phyloP scores from a whole-genome alignment of 768 basidiomycete species.

The Mycena belliarum region DNA sequence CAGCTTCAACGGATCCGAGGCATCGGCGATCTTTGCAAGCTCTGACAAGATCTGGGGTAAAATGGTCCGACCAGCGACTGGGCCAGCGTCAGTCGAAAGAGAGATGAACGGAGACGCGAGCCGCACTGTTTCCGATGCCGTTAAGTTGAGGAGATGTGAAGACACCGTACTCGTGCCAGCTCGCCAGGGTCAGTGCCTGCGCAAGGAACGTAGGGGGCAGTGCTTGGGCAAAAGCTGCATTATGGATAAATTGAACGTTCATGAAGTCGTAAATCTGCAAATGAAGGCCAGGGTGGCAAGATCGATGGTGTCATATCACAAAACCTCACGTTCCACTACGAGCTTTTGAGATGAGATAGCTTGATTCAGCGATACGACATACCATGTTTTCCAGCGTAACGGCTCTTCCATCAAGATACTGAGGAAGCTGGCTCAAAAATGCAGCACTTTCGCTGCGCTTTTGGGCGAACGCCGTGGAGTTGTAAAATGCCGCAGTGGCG shows the following conservation, averaged over 20 bases:
- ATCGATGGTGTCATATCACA: too few relatives aligned
- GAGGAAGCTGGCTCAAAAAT: slow-evolving; percentile 52
- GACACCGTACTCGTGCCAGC: slow-evolving; percentile 73
- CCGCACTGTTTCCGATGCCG: slow-evolving; percentile 67
- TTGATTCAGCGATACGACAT: slow-evolving; percentile 17
- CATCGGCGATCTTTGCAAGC: slow-evolving; percentile 51
- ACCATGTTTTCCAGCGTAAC: slow-evolving; percentile 63
- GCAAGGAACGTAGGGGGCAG: slow-evolving; percentile 53
- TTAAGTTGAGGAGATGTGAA: slow-evolving; percentile 53
- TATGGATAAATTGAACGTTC: slow-evolving; percentile 72
- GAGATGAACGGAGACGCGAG: neutral
- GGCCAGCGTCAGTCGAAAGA: neutral
- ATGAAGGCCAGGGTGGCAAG: neutral
- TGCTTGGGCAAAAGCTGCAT: slow-evolving; percentile 47
- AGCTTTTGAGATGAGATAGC: neutral
- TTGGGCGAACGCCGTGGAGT: slow-evolving; percentile 49
- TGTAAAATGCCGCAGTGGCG: slow-evolving; percentile 54
- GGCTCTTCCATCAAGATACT: slow-evolving; percentile 54
- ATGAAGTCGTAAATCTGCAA: slow-evolving; percentile 70
- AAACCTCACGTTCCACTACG: neutral
- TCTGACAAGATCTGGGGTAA: slow-evolving; percentile 59
- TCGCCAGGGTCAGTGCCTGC: slow-evolving; percentile 61
- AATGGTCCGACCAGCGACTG: slow-evolving; percentile 70
- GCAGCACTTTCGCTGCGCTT: slow-evolving; percentile 44
- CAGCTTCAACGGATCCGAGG: slow-evolving; percentile 55